Evolutionary conservation across 176 grass and related monocot genomes (phyloP).

Genomic region (Avena insularis): DNA sequence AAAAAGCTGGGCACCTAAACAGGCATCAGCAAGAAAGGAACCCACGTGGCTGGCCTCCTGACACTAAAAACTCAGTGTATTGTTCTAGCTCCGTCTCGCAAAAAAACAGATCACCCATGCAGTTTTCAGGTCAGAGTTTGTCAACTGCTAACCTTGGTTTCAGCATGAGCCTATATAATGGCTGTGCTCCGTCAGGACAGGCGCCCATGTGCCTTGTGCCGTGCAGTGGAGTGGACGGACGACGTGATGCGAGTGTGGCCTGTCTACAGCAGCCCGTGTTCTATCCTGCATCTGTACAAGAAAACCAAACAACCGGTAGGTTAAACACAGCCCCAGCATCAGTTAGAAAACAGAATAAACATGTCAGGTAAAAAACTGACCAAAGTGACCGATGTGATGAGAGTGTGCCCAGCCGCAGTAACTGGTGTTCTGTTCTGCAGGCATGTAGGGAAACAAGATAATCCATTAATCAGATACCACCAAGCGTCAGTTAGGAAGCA

Average conservation of each 20-base stretch:
- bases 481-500: neutral
- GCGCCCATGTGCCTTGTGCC: conserved; percentile 38
- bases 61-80: conserved; percentile 10
- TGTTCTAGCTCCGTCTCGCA: conserved; percentile 33
- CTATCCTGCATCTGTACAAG: conserved; percentile 25
- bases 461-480: conserved; percentile 5
- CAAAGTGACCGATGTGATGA: conserved; percentile 27
- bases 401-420: conserved; percentile 11
- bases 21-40: conserved; percentile 43
- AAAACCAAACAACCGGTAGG: conserved; percentile 6
- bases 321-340: conserved; percentile 32
- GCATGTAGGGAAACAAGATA: neutral
- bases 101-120: conserved; percentile 27
- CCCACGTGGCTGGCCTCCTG: conserved; percentile 35
- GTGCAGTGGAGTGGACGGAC: conserved; percentile 7
- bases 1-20: conserved; percentile 48
- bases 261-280: conserved; percentile 29
- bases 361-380: conserved; percentile 24
- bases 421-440: conserved; percentile 36
- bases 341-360: conserved; percentile 35
- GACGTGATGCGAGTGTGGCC: conserved; percentile 35
- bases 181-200: conserved; percentile 14
- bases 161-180: conserved; percentile 32
- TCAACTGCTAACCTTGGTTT: conserved; percentile 43
- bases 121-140: conserved; percentile 47